Evolutionary conservation across 2,329 filamentous ascomycete genomes (phyloP).

Genomic region (Aspergillus jensenii): DNA sequence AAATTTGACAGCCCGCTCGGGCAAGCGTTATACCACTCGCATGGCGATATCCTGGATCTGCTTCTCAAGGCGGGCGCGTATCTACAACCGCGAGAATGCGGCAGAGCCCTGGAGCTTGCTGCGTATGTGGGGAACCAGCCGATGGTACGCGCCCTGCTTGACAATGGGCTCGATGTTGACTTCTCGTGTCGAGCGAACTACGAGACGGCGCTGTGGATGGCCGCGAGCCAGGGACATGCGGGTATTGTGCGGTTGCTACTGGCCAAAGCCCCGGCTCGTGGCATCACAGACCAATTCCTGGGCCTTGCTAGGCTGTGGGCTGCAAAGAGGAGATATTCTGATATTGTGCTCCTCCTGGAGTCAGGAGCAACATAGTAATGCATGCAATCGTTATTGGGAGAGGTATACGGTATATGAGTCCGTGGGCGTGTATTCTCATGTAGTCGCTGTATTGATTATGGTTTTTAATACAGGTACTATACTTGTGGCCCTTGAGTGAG

Average conservation of each 20-base stretch:
- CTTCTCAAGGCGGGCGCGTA: neutral
- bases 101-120: too few relatives aligned
- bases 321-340: neutral
- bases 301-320: neutral
- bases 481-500: too few relatives aligned
- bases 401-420: too few relatives aligned
- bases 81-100: neutral
- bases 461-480: too few relatives aligned
- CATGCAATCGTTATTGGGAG: too few relatives aligned
- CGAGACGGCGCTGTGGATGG: neutral
- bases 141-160: neutral
- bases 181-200: neutral
- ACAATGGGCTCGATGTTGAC: too few relatives aligned
- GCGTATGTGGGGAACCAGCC: too few relatives aligned
- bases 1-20: neutral
- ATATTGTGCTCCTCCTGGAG: neutral
- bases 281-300: neutral
- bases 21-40: neutral
- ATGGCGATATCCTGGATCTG: neutral
- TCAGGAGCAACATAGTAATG: too few relatives aligned
- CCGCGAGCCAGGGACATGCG: neutral
- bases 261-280: neutral
- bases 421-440: too few relatives aligned
- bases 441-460: too few relatives aligned
- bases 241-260: neutral